These are phyloP conservation scores for Singerocomus rubriflavus DNA, from an alignment of 1,284 basidiomycete genomes.

Conservation along the genomic window DNA sequence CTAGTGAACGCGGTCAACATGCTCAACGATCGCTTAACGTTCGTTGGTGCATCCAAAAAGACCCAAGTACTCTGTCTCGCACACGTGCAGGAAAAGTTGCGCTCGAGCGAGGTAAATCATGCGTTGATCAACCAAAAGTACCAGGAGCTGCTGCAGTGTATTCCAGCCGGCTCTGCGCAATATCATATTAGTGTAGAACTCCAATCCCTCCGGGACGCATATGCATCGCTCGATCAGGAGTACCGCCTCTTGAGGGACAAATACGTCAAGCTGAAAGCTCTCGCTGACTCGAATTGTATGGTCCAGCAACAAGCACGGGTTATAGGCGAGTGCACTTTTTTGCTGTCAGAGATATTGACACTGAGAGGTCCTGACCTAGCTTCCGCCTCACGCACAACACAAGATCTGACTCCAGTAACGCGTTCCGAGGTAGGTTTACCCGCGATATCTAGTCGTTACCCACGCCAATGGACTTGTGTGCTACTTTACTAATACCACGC, in stretches of 20 bases:
- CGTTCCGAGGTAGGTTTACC: conserved; percentile 14
- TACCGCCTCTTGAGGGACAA: conserved; percentile 23
- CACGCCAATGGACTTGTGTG: background rate
- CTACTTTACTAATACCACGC: background rate
- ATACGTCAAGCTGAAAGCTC: conserved; percentile 20
- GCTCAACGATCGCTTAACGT: conserved; percentile 30
- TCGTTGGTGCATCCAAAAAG: conserved; percentile 17
- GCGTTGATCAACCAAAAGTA: conserved; percentile 21
- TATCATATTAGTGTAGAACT: conserved; percentile 23
- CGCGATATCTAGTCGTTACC: background rate
- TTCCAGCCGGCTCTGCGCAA: conserved; percentile 15
- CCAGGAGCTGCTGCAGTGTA: conserved; percentile 22
- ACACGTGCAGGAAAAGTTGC: conserved; percentile 28
- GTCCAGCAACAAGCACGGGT: conserved; percentile 11
- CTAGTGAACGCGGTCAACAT: conserved; percentile 33
- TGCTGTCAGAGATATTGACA: background rate
- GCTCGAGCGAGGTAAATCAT: conserved; percentile 18
- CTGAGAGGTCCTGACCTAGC: background rate
- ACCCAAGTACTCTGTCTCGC: conserved; percentile 20
- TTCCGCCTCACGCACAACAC: conserved; percentile 1
- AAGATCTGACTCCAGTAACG: conserved; percentile 4
- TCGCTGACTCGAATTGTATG: conserved; percentile 2
- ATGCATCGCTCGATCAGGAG: conserved; percentile 23
- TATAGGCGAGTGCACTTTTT: conserved; percentile 6
- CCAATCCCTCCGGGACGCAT: conserved; percentile 14